A percentile compares a stretch with the other conserved stretches of the same genome.
Conservation (phyloP, 225 moss, liverwort and hornwort species). For the Polytrichum formosum region DNA sequence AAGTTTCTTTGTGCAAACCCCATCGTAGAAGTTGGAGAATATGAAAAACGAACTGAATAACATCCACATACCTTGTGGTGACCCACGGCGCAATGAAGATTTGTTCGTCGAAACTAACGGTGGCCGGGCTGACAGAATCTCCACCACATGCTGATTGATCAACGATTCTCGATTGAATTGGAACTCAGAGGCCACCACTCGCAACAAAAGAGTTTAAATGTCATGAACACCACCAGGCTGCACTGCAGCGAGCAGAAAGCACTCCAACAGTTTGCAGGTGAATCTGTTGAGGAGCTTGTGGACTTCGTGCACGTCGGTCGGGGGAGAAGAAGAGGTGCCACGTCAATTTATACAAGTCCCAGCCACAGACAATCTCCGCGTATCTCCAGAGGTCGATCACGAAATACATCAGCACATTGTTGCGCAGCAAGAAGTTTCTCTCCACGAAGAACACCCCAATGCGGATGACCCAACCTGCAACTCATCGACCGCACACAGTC, state of each 20-base stretch:
- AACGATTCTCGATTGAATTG: constrained; percentile 46
- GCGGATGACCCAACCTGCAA: constrained; percentile 49
- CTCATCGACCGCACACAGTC: neutral
- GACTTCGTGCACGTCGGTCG: constrained; percentile 24
- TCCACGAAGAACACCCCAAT: constrained; percentile 44
- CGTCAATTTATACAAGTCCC: constrained; percentile 44
- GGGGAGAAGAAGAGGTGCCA: constrained; percentile 45
- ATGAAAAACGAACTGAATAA: no score
- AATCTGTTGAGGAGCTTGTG: constrained; percentile 17
- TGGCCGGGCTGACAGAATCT: constrained; percentile 29
- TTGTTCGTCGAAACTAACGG: constrained; percentile 11
- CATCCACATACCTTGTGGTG: no score
- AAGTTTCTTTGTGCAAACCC: no score
- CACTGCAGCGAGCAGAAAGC: constrained; percentile 39
- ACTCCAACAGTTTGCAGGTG: constrained; percentile 34
- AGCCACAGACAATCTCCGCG: constrained; percentile 64
- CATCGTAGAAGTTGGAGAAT: no score
- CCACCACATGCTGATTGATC: constrained; percentile 60
- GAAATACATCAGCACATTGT: constrained; percentile 46
- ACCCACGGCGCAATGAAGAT: no score
- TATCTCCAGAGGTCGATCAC: constrained; percentile 47
- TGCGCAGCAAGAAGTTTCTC: constrained; percentile 45
- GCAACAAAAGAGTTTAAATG: constrained; percentile 37
- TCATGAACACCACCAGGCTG: constrained; percentile 27
- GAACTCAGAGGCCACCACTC: constrained; percentile 59